phyloP scores from a whole-genome alignment of 257 asterid genomes.

The Solanum pennellii region DNA sequence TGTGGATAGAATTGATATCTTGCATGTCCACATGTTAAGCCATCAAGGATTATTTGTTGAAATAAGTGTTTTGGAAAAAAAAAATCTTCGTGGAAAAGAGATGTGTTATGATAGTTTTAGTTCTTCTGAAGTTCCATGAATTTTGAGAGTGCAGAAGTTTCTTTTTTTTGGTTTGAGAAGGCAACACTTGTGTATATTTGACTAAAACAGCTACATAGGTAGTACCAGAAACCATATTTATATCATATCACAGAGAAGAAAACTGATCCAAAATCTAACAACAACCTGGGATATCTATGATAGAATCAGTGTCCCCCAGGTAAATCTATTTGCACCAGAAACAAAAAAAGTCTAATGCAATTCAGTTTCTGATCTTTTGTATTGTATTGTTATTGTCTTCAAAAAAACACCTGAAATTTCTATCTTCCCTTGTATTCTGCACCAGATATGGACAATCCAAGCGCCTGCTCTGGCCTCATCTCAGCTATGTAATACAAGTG shows the following conservation, averaged over 20 bases:
- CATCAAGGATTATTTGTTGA: not conserved
- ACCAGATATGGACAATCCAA: not conserved
- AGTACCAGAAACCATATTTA: not conserved
- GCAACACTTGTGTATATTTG: not conserved
- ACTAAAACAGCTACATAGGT: not conserved
- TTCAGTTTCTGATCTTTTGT: not conserved
- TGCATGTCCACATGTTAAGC: not conserved
- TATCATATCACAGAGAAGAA: not conserved
- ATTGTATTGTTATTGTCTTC: not conserved
- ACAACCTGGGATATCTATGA: not conserved
- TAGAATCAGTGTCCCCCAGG: not conserved
- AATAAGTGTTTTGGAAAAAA: not conserved
- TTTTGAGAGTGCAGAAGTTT: not conserved
- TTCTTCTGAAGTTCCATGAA: not conserved
- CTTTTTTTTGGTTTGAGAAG: not conserved
- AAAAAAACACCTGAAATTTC: not conserved
- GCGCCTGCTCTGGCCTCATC: not conserved
- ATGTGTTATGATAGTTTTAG: not conserved
- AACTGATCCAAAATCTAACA: not conserved
- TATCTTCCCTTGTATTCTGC: not conserved
- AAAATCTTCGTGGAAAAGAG: not conserved
- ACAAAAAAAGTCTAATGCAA: not conserved
- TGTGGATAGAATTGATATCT: not conserved
- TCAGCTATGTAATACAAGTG: not conserved
- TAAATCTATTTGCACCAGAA: not conserved